Evolutionary conservation across 202 grass and related monocot genomes (phyloP).

Genomic region (Sporobolus alterniflorus): DNA sequence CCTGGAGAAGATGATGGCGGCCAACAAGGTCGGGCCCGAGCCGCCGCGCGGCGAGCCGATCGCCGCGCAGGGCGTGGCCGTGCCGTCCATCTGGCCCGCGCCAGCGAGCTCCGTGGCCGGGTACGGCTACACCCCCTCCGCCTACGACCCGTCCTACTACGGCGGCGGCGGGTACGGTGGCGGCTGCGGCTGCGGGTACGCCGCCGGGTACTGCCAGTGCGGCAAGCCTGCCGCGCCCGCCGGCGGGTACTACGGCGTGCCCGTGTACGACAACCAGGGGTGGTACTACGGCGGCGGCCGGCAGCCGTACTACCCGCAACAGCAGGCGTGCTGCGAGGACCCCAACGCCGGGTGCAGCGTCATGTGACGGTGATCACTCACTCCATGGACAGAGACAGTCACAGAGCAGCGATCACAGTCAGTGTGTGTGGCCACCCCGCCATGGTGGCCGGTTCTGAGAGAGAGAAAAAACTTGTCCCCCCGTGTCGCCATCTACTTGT

Average conservation of each 20-base stretch:
- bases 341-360: slow-evolving; percentile 63
- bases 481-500: slow-evolving; percentile 10
- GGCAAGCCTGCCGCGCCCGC: slow-evolving; percentile 33
- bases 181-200: slow-evolving; percentile 37
- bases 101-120: slow-evolving; percentile 31
- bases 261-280: slow-evolving; percentile 53
- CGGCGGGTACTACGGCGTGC: slow-evolving; percentile 53
- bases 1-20: slow-evolving; percentile 49
- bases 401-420: slow-evolving; percentile 31
- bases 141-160: slow-evolving; percentile 24
- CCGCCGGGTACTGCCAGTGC: slow-evolving; percentile 29
- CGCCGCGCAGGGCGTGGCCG: slow-evolving; percentile 47
- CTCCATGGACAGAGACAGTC: background rate
- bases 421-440: slow-evolving; percentile 38
- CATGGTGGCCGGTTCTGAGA: slow-evolving; percentile 16
- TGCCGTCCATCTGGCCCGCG: slow-evolving; percentile 60
- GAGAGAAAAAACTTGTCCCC: background rate
- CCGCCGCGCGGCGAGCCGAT: slow-evolving; percentile 15
- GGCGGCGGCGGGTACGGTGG: background rate
- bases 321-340: slow-evolving; percentile 45
- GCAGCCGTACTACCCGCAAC: slow-evolving; percentile 46
- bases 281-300: slow-evolving; percentile 54
- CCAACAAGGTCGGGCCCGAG: slow-evolving; percentile 12
- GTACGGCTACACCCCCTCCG: slow-evolving; percentile 48
- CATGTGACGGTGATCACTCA: slow-evolving; percentile 45